These are phyloP conservation scores for Solanum virginianum DNA, from an alignment of 257 asterid species.

Conservation along the genomic window DNA sequence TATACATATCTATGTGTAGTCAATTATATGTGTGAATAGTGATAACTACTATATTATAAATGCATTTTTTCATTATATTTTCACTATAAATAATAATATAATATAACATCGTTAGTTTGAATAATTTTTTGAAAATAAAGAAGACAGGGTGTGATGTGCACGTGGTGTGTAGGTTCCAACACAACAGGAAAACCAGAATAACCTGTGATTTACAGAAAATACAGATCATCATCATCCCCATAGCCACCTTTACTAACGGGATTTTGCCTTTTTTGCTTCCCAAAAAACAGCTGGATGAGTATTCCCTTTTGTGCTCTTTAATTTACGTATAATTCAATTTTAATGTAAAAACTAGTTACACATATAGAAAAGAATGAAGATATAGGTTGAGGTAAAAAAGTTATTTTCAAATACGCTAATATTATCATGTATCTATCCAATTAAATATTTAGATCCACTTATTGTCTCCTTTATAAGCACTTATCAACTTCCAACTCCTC, in stretches of 20 bases:
- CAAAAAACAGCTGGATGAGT: slow-evolving; percentile 12
- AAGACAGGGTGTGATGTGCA: background rate
- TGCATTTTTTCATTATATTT: no score
- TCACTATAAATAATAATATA: no score
- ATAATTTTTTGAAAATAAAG: background rate
- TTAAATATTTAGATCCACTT: background rate
- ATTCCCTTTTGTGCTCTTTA: slow-evolving; percentile 3
- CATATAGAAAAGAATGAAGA: no score
- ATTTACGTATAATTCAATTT: background rate
- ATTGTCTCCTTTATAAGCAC: background rate
- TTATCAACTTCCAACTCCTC: background rate
- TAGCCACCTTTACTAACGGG: background rate
- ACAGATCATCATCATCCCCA: background rate
- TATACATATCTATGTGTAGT: no score
- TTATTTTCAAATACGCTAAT: background rate
- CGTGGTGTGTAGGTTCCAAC: background rate
- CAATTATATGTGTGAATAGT: background rate
- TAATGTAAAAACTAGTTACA: no score
- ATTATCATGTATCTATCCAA: background rate
- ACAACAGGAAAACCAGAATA: background rate
- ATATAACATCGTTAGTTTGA: background rate
- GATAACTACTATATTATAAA: background rate
- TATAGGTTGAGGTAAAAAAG: no score
- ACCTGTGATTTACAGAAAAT: background rate
- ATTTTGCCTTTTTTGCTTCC: slow-evolving; percentile 1